These are phyloP conservation scores for Ganoderma leucocontextum DNA, from an alignment of 1,284 basidiomycete species.

Conservation along the genomic window DNA sequence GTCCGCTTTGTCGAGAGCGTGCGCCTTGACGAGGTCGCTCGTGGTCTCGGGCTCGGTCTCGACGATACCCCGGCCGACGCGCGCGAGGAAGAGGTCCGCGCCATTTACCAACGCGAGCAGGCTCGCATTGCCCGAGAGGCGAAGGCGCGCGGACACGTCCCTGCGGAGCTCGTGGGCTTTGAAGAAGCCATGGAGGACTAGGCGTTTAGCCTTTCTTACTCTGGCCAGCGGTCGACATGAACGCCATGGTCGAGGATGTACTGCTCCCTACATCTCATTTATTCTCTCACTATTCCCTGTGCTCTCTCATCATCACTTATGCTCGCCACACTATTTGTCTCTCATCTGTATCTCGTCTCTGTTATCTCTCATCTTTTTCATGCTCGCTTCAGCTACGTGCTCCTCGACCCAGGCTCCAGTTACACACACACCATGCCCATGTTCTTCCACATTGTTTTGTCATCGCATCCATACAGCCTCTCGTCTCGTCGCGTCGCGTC, in stretches of 20 bases:
- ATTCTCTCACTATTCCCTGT: constrained; percentile 27
- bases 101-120: constrained; percentile 74
- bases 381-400: constrained; percentile 30
- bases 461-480: constrained; percentile 26
- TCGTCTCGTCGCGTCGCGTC: constrained; percentile 18
- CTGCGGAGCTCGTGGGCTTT: constrained; percentile 48
- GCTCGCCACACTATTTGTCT: constrained; percentile 27
- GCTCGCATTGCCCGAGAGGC: constrained; percentile 62
- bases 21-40: constrained; percentile 68
- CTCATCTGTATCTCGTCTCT: not conserved
- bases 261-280: constrained; percentile 15
- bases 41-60: constrained; percentile 64
- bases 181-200: constrained; percentile 64
- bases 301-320: constrained; percentile 15
- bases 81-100: constrained; percentile 71
- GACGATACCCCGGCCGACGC: constrained; percentile 50
- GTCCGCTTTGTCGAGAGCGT: constrained; percentile 65
- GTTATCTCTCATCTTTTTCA: constrained; percentile 6
- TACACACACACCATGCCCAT: constrained; percentile 15
- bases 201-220: not conserved
- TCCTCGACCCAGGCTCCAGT: constrained; percentile 15
- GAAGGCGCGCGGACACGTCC: constrained; percentile 43
- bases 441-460: constrained; percentile 29
- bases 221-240: constrained; percentile 23
- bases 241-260: constrained; percentile 9